phyloP scores from a whole-genome alignment of 2,329 filamentous ascomycete genomes.

The Fusarium tupiense region DNA sequence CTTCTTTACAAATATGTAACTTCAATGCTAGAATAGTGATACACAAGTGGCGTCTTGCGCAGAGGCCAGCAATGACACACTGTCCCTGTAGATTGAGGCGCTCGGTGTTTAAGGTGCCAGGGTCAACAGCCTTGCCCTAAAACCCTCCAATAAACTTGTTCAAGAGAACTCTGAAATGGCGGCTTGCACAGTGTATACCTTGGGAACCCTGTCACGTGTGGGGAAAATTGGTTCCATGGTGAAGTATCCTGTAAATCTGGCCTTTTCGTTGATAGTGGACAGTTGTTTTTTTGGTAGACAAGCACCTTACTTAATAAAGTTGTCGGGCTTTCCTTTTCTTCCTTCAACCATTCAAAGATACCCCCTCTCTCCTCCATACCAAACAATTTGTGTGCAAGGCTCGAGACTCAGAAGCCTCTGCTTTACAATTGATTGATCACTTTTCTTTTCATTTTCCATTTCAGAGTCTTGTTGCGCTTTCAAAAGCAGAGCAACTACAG shows the following conservation, averaged over 20 bases:
- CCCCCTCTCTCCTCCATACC: slow-evolving; percentile 40
- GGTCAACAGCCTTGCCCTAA: slow-evolving; percentile 27
- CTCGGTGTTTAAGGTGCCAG: slow-evolving; percentile 23
- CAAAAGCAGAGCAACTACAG: slow-evolving; percentile 31
- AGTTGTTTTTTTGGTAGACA: slow-evolving; percentile 51
- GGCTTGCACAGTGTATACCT: slow-evolving; percentile 31
- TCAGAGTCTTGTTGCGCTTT: slow-evolving; percentile 36
- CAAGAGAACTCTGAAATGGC: slow-evolving; percentile 13
- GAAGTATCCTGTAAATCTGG: slow-evolving; percentile 53
- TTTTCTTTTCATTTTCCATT: slow-evolving; percentile 37
- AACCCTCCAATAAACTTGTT: neutral
- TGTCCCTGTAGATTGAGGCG: slow-evolving; percentile 15
- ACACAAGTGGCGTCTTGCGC: slow-evolving; percentile 20
- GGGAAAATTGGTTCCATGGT: slow-evolving; percentile 26
- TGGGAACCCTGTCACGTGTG: slow-evolving; percentile 48
- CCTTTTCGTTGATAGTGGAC: slow-evolving; percentile 47
- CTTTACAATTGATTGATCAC: slow-evolving; percentile 37
- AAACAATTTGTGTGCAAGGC: slow-evolving; percentile 46
- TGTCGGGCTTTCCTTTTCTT: slow-evolving; percentile 8
- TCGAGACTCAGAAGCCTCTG: slow-evolving; percentile 42
- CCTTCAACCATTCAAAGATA: slow-evolving; percentile 43
- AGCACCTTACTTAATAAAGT: slow-evolving; percentile 49
- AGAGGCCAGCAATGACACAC: slow-evolving; percentile 1
- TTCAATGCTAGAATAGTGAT: neutral
- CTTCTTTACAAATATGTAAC: neutral